Base-by-base conservation (phyloP, 2,329 filamentous ascomycete species). In the Aspergillus ochraceoroseus region DNA sequence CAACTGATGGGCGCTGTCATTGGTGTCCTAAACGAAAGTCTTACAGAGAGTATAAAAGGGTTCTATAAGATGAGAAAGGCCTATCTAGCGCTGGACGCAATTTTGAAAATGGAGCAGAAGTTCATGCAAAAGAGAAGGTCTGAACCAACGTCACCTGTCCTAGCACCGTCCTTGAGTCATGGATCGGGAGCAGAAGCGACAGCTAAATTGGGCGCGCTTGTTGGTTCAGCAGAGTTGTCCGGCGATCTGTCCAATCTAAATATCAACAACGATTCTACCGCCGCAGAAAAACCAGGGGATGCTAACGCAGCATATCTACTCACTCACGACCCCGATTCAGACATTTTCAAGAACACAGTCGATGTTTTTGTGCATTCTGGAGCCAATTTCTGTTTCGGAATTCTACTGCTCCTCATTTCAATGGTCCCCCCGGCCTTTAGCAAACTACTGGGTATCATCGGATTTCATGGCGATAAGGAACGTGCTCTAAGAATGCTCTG, bases 31-130 rank as follows among this genome's bases (percentile, higher is more conserved):
- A 94, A 94, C 51, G 92, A 96, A 69, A 95, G 86, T 59, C 67
- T 96, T 54, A 90, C 89, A 0, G 92, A 96, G 62, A 87, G 82
- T 11, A 78, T 96, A 62, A 87, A 83, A 65, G 87, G 87, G 4
- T 96, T 96, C 58, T 94, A 94, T 60, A 94, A 92, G 65, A 67
- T 96, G 53, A 76, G 90, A 47, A 94, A 94, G 61, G 90, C 90
- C 0, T 96, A 85, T 56, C 70, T 87, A 26, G 83, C 87, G 0
- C 71, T 98, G 3, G 85, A 95, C 55, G 75, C 74, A 7, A 85
- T 98, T 40, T 74, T 89, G 58, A 76, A 84, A 45, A 77, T 82
- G 22, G 89, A 95, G 65, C 75, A 75, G 15, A 79, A 75, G 46
- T 80, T 74, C 46, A 56, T 79, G 50, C 56, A 61, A 34, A 33